These are phyloP conservation scores for Digitaria exilis DNA, from an alignment of 202 grass and related monocot genomes.

Conservation along the genomic window DNA sequence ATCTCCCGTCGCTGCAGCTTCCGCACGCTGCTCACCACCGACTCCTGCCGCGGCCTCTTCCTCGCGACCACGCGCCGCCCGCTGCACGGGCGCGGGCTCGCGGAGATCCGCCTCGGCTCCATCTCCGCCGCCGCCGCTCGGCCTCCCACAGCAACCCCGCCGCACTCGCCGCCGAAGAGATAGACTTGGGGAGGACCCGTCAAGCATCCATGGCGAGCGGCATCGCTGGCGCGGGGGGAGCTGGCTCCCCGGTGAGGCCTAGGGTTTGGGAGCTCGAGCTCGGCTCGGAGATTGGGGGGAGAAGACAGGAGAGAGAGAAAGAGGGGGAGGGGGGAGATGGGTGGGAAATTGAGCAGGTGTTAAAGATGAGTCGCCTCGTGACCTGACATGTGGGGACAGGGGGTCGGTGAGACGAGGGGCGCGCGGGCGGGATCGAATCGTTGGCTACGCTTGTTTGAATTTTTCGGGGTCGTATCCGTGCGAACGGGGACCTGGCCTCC, in stretches of 20 bases:
- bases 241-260: constrained; percentile 17
- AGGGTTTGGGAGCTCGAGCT: constrained; percentile 59
- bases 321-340: not conserved
- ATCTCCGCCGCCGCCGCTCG: constrained; percentile 33
- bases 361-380: constrained; percentile 38
- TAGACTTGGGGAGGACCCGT: not conserved
- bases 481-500: not conserved
- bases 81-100: constrained; percentile 80
- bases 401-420: not conserved
- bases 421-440: constrained; percentile 49
- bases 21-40: constrained; percentile 65
- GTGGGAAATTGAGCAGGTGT: constrained; percentile 22
- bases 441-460: constrained; percentile 47
- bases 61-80: constrained; percentile 71
- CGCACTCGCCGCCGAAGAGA: not conserved
- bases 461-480: constrained; percentile 50
- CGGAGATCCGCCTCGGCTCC: constrained; percentile 80
- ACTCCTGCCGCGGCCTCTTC: constrained; percentile 66
- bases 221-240: constrained; percentile 14
- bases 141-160: not conserved
- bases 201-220: not conserved
- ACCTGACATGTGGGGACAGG: not conserved
- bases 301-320: not conserved
- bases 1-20: constrained; percentile 95
- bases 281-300: constrained; percentile 30